Percentiles rank a stretch among this genome's conserved stretches.
phyloP scores from a whole-genome alignment of 2,329 filamentous ascomycete genomes.

The Coniochaeta sp. region DNA sequence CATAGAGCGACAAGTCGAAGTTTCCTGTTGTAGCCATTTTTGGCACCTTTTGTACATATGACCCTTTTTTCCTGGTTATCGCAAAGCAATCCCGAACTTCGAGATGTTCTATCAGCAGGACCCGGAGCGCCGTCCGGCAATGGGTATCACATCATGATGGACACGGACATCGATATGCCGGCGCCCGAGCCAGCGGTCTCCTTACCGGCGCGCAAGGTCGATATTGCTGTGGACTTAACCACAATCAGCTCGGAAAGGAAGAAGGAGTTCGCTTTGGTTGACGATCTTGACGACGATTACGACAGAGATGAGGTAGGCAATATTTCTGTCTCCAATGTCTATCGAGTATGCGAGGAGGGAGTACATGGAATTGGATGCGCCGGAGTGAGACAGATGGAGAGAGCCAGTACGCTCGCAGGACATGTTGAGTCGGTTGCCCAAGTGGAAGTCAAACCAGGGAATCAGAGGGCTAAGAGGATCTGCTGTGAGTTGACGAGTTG shows the following conservation, averaged over 20 bases:
- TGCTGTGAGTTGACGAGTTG: not conserved
- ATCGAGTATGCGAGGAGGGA: not conserved
- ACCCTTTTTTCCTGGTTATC: not conserved
- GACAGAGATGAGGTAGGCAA: not conserved
- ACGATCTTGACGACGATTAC: not conserved
- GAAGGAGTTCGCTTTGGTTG: not conserved
- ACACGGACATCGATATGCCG: not conserved
- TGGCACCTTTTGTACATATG: not conserved
- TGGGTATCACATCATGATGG: not conserved
- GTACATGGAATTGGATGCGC: not conserved
- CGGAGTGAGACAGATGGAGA: not conserved
- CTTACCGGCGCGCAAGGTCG: not conserved
- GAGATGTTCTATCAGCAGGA: not conserved
- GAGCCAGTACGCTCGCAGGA: not conserved
- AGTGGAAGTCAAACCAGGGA: not conserved
- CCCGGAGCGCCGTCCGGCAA: not conserved
- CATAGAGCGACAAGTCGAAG: not conserved
- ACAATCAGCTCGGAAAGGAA: not conserved
- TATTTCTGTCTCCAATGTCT: not conserved
- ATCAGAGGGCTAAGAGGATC: not conserved
- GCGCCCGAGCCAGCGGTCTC: not conserved
- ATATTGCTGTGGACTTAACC: not conserved
- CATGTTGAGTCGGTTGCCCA: not conserved
- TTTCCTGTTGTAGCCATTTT: not conserved
- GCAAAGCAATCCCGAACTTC: not conserved